Percentiles rank a stretch among this genome's conserved stretches.
These are phyloP conservation scores for Zymoseptoria pseudotritici DNA, from an alignment of 2,329 filamentous ascomycete genomes.

Conservation along the genomic window DNA sequence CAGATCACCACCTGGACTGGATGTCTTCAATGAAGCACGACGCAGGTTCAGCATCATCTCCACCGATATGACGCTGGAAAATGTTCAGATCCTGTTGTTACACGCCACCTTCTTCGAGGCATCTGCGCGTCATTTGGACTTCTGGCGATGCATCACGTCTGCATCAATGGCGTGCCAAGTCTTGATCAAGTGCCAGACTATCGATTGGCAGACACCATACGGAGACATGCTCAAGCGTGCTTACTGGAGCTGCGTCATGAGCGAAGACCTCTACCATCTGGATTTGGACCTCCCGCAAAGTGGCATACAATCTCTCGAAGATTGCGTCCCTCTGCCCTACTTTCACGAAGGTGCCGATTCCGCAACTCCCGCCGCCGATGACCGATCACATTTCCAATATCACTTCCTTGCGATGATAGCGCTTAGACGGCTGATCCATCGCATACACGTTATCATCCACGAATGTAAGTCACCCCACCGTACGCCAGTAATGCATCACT, in stretches of 20 bases:
- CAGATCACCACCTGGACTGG: conserved; percentile 48
- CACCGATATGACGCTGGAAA: conserved; percentile 50
- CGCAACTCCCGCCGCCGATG: conserved; percentile 29
- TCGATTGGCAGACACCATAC: conserved; percentile 41
- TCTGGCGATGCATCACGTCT: conserved; percentile 51
- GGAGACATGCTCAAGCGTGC: conserved; percentile 48
- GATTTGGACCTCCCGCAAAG: conserved; percentile 53
- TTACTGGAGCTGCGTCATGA: conserved; percentile 52
- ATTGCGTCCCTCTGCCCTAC: conserved; percentile 48
- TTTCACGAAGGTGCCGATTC: conserved; percentile 41
- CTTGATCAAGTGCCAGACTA: conserved; percentile 43
- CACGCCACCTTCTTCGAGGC: conserved; percentile 35
- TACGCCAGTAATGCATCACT: conserved; percentile 3
- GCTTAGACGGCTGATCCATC: conserved; percentile 46
- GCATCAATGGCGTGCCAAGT: conserved; percentile 53
- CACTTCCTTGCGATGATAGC: conserved; percentile 56
- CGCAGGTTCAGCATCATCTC: conserved; percentile 52
- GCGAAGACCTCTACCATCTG: conserved; percentile 45
- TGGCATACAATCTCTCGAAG: conserved; percentile 47
- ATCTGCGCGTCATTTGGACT: conserved; percentile 41
- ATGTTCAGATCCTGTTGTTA: conserved; percentile 52
- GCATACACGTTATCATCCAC: conserved; percentile 47
- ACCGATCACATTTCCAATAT: conserved; percentile 49
- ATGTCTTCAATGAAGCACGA: conserved; percentile 56
- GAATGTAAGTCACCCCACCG: conserved; percentile 38